Base-by-base conservation (phyloP, 1,284 basidiomycete species). In the Heliocybe sulcata region DNA sequence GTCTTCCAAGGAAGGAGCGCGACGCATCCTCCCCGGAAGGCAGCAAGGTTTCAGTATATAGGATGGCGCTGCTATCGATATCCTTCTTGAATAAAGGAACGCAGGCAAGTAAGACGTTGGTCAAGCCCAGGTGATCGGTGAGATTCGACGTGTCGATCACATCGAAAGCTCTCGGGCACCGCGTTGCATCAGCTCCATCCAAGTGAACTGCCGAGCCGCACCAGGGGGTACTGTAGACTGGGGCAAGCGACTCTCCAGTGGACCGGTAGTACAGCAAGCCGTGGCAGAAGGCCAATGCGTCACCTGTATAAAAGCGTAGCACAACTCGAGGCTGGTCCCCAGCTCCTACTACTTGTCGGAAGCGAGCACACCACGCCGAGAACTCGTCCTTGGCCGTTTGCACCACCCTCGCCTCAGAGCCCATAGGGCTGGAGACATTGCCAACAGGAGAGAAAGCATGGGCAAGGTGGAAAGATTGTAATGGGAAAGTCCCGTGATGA, bases 81-180 rank as follows among this genome's bases (percentile, higher is more conserved):
- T 61, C 56, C 0, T 59, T 60, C 10, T 57, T 58, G 33, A 80
- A 68, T 9, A 80, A 61, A 45, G 77, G 69, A 33, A 58, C 42
- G 0, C 71, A 63, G n/a, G 64, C 65, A 4, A 74, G 53, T 29
- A 82, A 64, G 20, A 82, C 55, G 58, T 82, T 82, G 19, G 81
- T 56, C 16, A 80, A 63, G 0, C 80, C 80, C 1, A 77, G 35
- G 53, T 77, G 72, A 59, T 82, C 79, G 16, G 65, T 61, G n/a
- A 82, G 57, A 55, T 80, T 81, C 20, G 80, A 81, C 0, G 80
- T 79, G 45, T 82, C 77, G 54, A 83, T 77, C 49, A 81, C 69
- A 51, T 80, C 69, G 67, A 82, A 83, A 0, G 42, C 45, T 48
- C 63, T 55, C 9, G 73, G 58, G 8, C 74, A 72, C 1, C 74